phyloP scores from a whole-genome alignment of 495 filamentous ascomycete species.

The Penicillium taxi region DNA sequence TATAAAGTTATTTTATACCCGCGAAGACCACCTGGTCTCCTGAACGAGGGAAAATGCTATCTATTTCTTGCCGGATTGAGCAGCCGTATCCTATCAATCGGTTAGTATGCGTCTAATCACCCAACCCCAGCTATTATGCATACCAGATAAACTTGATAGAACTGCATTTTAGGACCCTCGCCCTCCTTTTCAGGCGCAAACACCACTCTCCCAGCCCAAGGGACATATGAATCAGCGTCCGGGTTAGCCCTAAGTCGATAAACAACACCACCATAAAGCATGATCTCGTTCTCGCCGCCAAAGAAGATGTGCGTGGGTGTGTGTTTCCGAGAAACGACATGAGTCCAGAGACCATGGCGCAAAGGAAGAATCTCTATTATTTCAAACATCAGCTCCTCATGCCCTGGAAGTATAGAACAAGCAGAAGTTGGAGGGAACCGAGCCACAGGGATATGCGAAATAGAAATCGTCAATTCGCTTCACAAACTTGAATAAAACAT shows the following conservation, averaged over 20 bases:
- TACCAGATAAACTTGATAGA: conserved; percentile 62
- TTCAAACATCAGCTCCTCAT: too few species aligned
- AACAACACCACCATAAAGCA: conserved; percentile 53
- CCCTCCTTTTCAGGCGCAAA: conserved; percentile 33
- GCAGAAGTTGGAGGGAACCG: too few species aligned
- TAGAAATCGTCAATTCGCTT: too few species aligned
- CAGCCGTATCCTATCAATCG: conserved; percentile 29
- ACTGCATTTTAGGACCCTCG: conserved; percentile 46
- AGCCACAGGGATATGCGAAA: too few species aligned
- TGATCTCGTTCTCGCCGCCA: conserved; percentile 46
- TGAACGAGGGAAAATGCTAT: too few species aligned
- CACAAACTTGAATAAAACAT: conserved; percentile 14
- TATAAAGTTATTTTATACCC: too few species aligned
- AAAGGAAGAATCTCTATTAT: conserved; percentile 47
- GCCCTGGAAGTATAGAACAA: too few species aligned
- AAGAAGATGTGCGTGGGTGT: conserved; percentile 45
- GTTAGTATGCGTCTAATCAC: conserved; percentile 5
- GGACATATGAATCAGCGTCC: conserved; percentile 34
- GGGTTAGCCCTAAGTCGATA: conserved; percentile 47
- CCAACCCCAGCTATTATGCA: conserved; percentile 16
- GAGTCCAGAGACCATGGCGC: conserved; percentile 50
- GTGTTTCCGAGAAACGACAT: conserved; percentile 46
- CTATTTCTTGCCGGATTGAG: conserved; percentile 35
- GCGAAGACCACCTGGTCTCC: too few species aligned
- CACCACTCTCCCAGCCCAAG: conserved; percentile 49